These are phyloP conservation scores for Phytopythium oedochilum DNA, from an alignment of 352 stramenopile genomes.

Conservation along the genomic window DNA sequence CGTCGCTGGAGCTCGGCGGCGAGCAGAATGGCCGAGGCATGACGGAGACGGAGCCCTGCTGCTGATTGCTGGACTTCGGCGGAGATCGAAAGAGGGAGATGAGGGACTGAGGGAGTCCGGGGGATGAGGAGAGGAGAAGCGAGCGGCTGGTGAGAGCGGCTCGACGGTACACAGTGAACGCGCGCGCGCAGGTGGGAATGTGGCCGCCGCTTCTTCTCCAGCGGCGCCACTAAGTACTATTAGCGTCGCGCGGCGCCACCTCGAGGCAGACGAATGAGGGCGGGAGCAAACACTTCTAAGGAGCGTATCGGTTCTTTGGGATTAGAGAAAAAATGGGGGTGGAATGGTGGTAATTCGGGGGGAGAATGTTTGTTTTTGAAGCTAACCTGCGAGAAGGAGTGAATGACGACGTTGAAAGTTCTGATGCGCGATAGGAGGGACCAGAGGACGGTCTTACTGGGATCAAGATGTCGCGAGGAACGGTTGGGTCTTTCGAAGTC, in stretches of 20 bases:
- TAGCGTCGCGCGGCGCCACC: too few species aligned
- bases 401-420: too few species aligned
- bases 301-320: neutral
- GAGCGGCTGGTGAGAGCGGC: too few species aligned
- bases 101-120: neutral
- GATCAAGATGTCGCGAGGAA: neutral
- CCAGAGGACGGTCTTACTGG: neutral
- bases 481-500: neutral
- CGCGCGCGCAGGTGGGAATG: too few species aligned
- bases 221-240: too few species aligned
- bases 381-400: neutral
- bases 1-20: neutral
- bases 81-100: neutral
- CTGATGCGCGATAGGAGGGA: neutral
- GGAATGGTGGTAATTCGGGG: neutral
- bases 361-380: neutral
- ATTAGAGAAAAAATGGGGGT: neutral
- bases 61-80: neutral
- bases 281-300: neutral
- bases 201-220: too few species aligned
- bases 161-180: too few species aligned
- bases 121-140: neutral
- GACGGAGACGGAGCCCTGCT: neutral
- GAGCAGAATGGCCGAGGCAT: slow-evolving; percentile 2
- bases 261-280: neutral